Conservation (phyloP, 495 filamentous ascomycete genomes). For the Talaromyces stipitatus region DNA sequence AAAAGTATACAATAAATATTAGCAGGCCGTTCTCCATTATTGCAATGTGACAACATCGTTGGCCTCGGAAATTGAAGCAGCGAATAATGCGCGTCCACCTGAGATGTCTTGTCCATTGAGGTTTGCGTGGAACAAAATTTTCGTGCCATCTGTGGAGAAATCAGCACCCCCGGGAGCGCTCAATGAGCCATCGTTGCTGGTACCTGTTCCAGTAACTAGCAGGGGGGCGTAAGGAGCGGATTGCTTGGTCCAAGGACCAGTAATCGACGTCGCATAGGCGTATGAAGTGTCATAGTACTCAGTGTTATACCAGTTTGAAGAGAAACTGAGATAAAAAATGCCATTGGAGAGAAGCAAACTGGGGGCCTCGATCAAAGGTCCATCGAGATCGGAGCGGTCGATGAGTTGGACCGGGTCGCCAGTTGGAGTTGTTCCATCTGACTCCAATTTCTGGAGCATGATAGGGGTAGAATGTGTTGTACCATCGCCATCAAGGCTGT, state of each 20-base stretch:
- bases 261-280: constrained; percentile 36
- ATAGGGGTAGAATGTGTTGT: constrained; percentile 47
- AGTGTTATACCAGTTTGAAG: constrained; percentile 45
- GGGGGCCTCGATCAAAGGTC: constrained; percentile 54
- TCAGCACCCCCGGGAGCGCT: constrained; percentile 46
- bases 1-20: neutral
- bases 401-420: constrained; percentile 44
- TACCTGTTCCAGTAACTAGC: constrained; percentile 29
- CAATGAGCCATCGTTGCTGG: constrained; percentile 10
- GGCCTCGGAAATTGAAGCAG: constrained; percentile 11
- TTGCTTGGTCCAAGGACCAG: constrained; percentile 20
- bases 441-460: constrained; percentile 47
- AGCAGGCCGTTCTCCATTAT: neutral
- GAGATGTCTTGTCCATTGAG: constrained; percentile 7
- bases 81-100: constrained; percentile 24
- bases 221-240: constrained; percentile 24
- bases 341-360: constrained; percentile 37
- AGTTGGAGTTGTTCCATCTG: constrained; percentile 41
- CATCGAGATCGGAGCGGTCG: constrained; percentile 44
- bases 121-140: constrained; percentile 46
- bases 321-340: constrained; percentile 53
- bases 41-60: constrained; percentile 2
- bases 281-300: constrained; percentile 49
- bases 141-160: constrained; percentile 29
- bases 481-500: constrained; percentile 47